Base-by-base conservation (phyloP, 768 basidiomycete genomes). In the Trametes cinnabarina region DNA sequence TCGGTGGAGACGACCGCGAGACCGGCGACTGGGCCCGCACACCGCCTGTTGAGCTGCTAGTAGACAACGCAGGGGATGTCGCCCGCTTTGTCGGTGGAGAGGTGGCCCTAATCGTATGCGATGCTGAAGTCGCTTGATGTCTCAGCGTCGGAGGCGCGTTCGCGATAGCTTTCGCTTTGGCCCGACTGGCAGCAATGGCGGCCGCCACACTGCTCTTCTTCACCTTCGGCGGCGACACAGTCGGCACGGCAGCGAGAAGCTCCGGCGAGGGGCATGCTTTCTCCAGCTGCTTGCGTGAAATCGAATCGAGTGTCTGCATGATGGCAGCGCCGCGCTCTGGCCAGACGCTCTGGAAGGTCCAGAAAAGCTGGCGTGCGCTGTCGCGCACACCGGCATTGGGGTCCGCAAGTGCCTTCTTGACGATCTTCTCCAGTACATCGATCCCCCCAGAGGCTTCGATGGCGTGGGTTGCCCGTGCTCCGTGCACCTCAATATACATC, bases 191-290 rank as follows among this genome's bases (percentile, higher is more conserved):
- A 39, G 94, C 94, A 65, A 95, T 90, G 22, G 91, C 85, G 9
- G 93, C 90, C 39, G 90, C 87, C 54, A 94, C 77, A 57, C 90
- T 92, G 43, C 83, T 83, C 72, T 94, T 94, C 75, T 93, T 94
- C 51, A 71, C 71, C 51, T 70, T 73, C 49, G 82, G 82, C 15
- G 87, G 83, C 3, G 81, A 78, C 28, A 79, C 74, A 23, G 77
- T 68, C 0, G 77, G 64, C 35, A 66, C 67, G 23, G 68, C 62
- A 12, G 73, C 74, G 19, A 77, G 63, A 11, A 53, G 68, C 39
- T 76, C 74, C 4, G 82, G 82, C 65, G 82, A 76, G 1, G 93
- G 92, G 63, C 92, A 92, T 2, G 76, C 84, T 73, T 89, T 95
- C 68, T 97, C 93, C 30, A 98, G 73, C 71, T 93, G 88, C 72